Conservation (phyloP, 345 rosid species). For the Eucalyptus dawsonii region DNA sequence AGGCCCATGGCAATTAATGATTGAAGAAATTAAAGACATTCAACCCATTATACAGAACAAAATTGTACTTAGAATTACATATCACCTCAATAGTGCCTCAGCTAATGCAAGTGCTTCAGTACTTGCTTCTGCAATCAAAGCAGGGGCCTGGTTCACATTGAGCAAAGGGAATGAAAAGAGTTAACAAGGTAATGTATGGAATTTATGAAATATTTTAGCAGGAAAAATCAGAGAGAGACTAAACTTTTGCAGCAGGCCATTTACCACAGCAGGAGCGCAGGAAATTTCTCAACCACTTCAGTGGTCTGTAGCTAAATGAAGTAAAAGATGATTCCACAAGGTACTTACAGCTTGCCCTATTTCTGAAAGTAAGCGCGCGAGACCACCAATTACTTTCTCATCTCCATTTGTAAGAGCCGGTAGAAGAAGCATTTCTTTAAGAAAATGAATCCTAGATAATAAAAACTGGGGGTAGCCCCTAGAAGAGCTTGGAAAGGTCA, state of each 20-base stretch:
- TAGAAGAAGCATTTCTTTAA: conserved; percentile 66
- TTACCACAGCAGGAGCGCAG: background rate
- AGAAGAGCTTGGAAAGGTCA: conserved; percentile 10
- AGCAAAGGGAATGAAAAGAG: background rate
- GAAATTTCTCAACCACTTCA: background rate
- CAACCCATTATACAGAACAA: background rate
- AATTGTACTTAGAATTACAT: background rate
- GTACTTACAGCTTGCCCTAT: conserved; percentile 92
- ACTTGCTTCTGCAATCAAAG: conserved; percentile 79
- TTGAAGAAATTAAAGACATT: background rate
- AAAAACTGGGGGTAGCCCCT: conserved; percentile 90
- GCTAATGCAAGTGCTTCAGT: conserved; percentile 62
- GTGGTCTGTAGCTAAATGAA: background rate
- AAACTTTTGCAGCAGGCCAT: background rate
- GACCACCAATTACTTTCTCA: conserved; percentile 69
- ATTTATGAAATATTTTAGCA: background rate
- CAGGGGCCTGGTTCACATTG: conserved; percentile 52
- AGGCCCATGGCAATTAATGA: background rate
- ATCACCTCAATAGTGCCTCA: conserved; percentile 74
- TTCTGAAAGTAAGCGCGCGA: conserved; percentile 83
- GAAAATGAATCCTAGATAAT: conserved; percentile 61
- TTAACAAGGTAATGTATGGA: background rate
- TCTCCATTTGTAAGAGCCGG: conserved; percentile 71
- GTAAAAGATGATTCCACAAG: background rate
- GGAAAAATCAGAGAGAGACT: background rate